Evolutionary conservation across 2,329 filamentous ascomycete genomes (phyloP).

Genomic region (Aspergillus awamori): DNA sequence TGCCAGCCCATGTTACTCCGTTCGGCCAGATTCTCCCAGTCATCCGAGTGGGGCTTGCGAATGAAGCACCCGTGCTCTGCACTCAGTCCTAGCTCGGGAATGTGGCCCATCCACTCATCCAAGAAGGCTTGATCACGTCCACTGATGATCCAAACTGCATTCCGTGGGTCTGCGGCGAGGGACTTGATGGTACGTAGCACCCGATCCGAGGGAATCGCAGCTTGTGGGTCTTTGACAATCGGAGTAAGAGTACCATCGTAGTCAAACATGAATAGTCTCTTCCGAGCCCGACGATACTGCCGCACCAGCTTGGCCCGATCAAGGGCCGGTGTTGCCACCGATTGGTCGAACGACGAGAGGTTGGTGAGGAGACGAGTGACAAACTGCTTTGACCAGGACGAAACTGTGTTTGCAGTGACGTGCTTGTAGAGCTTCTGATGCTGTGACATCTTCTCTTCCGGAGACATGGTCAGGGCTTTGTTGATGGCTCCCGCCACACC

Average conservation of each 20-base stretch:
- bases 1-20: constrained; percentile 92
- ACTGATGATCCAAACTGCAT: constrained; percentile 97
- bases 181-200: constrained; percentile 78
- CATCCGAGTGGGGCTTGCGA: constrained; percentile 71
- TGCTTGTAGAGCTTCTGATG: constrained; percentile 78
- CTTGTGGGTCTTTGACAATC: constrained; percentile 87
- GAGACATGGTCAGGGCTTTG: constrained; percentile 74
- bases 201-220: constrained; percentile 82
- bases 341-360: constrained; percentile 73
- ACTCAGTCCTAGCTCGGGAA: constrained; percentile 84
- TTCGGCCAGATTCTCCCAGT: constrained; percentile 89
- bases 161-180: constrained; percentile 76
- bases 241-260: constrained; percentile 96
- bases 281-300: constrained; percentile 73
- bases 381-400: constrained; percentile 81
- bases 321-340: constrained; percentile 76
- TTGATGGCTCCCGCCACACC: constrained; percentile 85
- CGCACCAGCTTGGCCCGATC: constrained; percentile 72
- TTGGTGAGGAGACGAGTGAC: constrained; percentile 78
- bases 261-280: constrained; percentile 96
- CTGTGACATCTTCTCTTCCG: constrained; percentile 66
- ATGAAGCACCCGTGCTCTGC: constrained; percentile 98
- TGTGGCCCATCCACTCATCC: constrained; percentile 88
- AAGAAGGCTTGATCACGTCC: constrained; percentile 92
- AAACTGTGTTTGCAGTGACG: constrained; percentile 82